Base-by-base conservation (phyloP, 2,329 filamentous ascomycete genomes). In the Colletotrichum orchidophilum region DNA sequence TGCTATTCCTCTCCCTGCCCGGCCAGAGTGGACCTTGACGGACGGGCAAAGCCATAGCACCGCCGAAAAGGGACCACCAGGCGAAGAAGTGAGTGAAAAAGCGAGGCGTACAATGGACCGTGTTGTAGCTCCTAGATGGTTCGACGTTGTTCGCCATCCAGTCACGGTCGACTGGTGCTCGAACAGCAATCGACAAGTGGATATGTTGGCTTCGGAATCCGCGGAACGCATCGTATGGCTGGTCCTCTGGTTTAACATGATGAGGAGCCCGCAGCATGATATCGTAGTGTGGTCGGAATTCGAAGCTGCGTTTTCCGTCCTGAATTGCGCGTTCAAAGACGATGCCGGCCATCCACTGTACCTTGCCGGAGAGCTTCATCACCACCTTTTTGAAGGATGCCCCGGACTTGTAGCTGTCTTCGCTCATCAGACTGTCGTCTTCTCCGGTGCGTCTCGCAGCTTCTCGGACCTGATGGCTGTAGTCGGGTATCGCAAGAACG, bases 71-170 rank as follows among this genome's bases (percentile, higher is more conserved):
- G 1, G 93, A 96, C 95, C 95, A 98, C 96, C 96, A 99, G 68
- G 92, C 91, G 83, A 95, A 98, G 85, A 99, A 99, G 80, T 99
- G 96, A 0, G 96, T 98, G 80, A 99, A 99, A 85, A 99, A 97
- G 9, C 95, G 92, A 6, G 96, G 96, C 1, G 94, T 96, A 33
- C 99, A 87, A 80, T 99, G 97, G 1, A 98, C 93, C 0, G 96
- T 95, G 79, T 99, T 99, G 85, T 99, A 99, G 78, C 96, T 98
- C 74, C 91, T 90, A 1, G 95, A 97, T 3, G 93, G 89, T 74
- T 93, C 91, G 3, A 90, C 84, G 75, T 92, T 93, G 3, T 92
- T 88, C 2, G 94, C 89, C 46, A 91, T 88, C 96, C 96, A 98
- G 76, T 98, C 92, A 50, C 95, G 90, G 78, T 95, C 93, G 39